Conservation (phyloP, 305 asterid species). For the Striga hermonthica region DNA sequence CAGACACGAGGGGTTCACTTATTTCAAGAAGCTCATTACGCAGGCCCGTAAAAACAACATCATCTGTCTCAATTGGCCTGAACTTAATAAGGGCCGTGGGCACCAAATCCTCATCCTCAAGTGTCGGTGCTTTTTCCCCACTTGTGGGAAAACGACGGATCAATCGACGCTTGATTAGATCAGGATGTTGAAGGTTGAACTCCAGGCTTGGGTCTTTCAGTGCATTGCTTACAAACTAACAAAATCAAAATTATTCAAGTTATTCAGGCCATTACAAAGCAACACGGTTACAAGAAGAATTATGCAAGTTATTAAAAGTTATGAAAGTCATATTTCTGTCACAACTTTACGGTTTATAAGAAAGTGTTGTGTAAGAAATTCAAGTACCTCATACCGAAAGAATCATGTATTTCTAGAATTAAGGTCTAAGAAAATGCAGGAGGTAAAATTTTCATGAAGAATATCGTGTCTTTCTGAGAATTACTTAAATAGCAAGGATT, state of each 20-base stretch:
- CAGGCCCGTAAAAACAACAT: conserved; percentile 70
- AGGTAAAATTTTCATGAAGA: not conserved
- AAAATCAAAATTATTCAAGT: too few species aligned
- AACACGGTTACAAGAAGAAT: not conserved
- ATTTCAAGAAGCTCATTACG: conserved; percentile 71
- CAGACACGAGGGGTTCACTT: conserved; percentile 64
- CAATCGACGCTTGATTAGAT: conserved; percentile 57
- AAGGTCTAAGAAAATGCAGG: not conserved
- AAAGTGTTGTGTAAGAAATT: not conserved
- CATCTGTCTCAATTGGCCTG: conserved; percentile 74
- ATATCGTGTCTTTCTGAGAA: too few species aligned
- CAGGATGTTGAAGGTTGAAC: conserved; percentile 76
- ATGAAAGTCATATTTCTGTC: too few species aligned
- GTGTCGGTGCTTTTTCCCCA: conserved; percentile 51
- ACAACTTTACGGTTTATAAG: not conserved
- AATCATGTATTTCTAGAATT: conserved; percentile 9
- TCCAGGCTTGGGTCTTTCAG: conserved; percentile 76
- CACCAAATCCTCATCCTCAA: conserved; percentile 85
- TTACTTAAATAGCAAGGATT: too few species aligned
- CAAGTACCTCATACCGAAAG: conserved; percentile 1
- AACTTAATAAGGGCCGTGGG: conserved; percentile 82
- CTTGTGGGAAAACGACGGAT: conserved; percentile 62
- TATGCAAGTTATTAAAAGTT: not conserved
- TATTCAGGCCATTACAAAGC: too few species aligned
- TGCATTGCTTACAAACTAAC: conserved; percentile 77